Evolutionary conservation across 2,329 filamentous ascomycete species (phyloP).

Genomic region (Talaromyces sp.): DNA sequence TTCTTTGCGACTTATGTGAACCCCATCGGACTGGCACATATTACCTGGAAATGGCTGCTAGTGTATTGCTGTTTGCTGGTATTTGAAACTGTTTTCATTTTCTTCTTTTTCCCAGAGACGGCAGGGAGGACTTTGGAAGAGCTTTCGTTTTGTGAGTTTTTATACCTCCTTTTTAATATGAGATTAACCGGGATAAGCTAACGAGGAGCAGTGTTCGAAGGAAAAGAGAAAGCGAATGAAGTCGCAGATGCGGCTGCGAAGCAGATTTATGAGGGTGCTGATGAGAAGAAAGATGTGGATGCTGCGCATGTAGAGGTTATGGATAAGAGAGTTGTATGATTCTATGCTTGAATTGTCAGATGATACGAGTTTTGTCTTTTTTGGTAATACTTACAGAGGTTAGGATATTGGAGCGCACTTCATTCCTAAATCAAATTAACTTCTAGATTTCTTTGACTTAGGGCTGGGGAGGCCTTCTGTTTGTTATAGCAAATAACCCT

Average conservation of each 20-base stretch:
- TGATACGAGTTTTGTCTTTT: background rate
- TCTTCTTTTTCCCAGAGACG: slow-evolving; percentile 45
- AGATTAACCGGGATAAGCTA: background rate
- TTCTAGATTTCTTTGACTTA: no score
- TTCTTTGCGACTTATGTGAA: slow-evolving; percentile 50
- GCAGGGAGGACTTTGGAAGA: slow-evolving; percentile 41
- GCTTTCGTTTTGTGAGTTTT: slow-evolving; percentile 40
- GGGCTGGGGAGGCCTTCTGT: no score
- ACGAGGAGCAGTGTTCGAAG: background rate
- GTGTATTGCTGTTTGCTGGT: slow-evolving; percentile 42
- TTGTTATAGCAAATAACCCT: no score
- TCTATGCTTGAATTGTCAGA: background rate
- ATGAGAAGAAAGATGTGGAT: background rate
- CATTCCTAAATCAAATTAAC: no score
- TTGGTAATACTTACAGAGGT: no score
- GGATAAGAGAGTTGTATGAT: background rate
- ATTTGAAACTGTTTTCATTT: slow-evolving; percentile 41
- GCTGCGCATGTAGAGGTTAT: background rate
- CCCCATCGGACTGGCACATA: slow-evolving; percentile 41
- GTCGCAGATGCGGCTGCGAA: background rate
- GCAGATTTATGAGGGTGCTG: background rate
- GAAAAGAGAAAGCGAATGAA: slow-evolving; percentile 4
- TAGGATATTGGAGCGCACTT: no score
- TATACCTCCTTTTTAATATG: background rate
- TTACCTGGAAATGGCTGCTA: slow-evolving; percentile 43